Percentiles rank a stretch among this genome's conserved stretches.
Evolutionary conservation across 108 stramenopile species (phyloP).

Genomic region (Nitzschia palea): DNA sequence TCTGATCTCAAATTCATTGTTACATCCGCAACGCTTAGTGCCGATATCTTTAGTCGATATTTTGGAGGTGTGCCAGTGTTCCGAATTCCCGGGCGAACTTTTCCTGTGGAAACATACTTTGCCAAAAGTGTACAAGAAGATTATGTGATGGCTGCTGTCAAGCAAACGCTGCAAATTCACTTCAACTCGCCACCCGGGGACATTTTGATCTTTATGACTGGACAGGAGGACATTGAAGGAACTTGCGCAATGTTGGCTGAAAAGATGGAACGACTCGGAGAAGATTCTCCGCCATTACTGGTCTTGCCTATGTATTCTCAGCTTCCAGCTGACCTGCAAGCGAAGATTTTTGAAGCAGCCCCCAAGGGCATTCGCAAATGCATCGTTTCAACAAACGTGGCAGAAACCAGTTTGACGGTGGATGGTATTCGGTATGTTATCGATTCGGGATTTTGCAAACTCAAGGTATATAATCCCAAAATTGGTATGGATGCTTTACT

Average conservation of each 20-base stretch:
- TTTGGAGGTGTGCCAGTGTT: conserved; percentile 98
- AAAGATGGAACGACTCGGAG: conserved; percentile 84
- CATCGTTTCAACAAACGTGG: conserved; percentile 98
- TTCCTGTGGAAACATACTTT: conserved; percentile 93
- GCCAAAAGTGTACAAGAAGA: conserved; percentile 93
- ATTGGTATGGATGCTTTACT: conserved; percentile 99
- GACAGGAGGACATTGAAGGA: conserved; percentile 99
- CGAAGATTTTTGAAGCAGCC: conserved; percentile 96
- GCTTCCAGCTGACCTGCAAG: conserved; percentile 97
- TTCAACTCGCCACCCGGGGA: conserved; percentile 96
- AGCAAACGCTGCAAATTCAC: conserved; percentile 97
- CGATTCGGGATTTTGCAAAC: conserved; percentile 96
- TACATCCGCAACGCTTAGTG: conserved; percentile 96
- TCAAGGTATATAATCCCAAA: conserved; percentile 99
- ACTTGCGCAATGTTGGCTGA: conserved; percentile 94
- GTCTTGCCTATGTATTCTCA: conserved; percentile 99
- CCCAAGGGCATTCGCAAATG: conserved; percentile 93
- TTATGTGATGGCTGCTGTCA: conserved; percentile 98
- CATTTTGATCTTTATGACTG: conserved; percentile 99
- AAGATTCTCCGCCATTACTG: conserved; percentile 88
- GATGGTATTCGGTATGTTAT: conserved; percentile 94
- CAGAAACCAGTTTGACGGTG: conserved; percentile 98
- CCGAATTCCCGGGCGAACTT: conserved; percentile 94
- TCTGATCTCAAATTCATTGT: conserved; percentile 97
- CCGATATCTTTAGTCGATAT: conserved; percentile 92